A percentile compares a stretch with the other conserved stretches of the same genome.
These are phyloP conservation scores for Ophiocordyceps polyrhachis-furcata DNA, from an alignment of 2,329 filamentous ascomycete species.

Conservation along the genomic window DNA sequence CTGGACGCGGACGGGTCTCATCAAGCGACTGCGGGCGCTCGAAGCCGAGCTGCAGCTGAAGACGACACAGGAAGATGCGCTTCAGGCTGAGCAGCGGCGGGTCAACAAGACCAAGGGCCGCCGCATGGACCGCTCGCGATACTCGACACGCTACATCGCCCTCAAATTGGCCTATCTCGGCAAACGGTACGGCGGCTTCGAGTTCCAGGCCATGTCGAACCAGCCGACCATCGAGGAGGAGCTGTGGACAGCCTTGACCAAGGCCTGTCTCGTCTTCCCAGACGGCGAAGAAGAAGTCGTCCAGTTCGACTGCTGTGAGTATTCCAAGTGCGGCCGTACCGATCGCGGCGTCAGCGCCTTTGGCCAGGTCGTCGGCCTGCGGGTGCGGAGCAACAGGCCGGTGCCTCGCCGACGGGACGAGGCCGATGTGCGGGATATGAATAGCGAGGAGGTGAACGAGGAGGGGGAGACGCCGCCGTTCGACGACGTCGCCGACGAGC, in stretches of 20 bases:
- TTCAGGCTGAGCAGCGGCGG: conserved; percentile 25
- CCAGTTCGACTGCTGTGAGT: conserved; percentile 71
- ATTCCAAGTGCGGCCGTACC: conserved; percentile 88
- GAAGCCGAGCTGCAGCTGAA: conserved; percentile 45
- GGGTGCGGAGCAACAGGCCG: conserved; percentile 64
- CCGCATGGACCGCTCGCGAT: conserved; percentile 57
- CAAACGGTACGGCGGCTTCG: conserved; percentile 80
- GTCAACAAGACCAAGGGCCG: not conserved
- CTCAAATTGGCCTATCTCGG: conserved; percentile 90
- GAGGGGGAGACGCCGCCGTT: conserved; percentile 10
- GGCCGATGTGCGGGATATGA: conserved; percentile 5
- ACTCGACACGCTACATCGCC: conserved; percentile 69
- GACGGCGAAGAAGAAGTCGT: conserved; percentile 37
- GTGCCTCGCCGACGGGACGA: conserved; percentile 15
- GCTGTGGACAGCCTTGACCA: conserved; percentile 77
- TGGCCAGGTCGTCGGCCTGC: conserved; percentile 76
- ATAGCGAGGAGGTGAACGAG: conserved; percentile 4
- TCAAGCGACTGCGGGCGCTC: conserved; percentile 47
- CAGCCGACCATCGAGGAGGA: conserved; percentile 81
- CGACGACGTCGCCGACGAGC: conserved; percentile 62
- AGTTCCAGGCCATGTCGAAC: conserved; percentile 58
- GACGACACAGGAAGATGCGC: conserved; percentile 11
- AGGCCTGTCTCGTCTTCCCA: conserved; percentile 65
- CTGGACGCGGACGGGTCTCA: conserved; percentile 51
- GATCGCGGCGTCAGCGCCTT: conserved; percentile 91